Evolutionary conservation across 202 grass and related monocot species (phyloP).

Genomic region (Setaria italica): DNA sequence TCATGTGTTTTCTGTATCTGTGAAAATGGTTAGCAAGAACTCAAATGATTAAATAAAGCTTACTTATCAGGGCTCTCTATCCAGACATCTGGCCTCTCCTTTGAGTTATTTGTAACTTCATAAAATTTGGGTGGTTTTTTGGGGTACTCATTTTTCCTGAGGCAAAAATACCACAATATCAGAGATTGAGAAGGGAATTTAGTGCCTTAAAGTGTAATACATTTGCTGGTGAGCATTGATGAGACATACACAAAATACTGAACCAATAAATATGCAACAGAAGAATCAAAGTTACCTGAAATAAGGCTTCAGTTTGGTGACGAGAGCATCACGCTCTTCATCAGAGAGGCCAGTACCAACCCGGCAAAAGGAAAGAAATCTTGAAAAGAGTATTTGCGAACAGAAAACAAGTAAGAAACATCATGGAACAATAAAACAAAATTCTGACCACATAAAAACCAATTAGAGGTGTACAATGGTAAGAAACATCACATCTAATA

Average conservation of each 20-base stretch:
- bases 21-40: slow-evolving; percentile 42
- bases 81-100: slow-evolving; percentile 99
- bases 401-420: slow-evolving; percentile 38
- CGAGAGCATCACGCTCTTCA: slow-evolving; percentile 78
- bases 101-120: slow-evolving; percentile 97
- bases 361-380: slow-evolving; percentile 96
- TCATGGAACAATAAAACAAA: slow-evolving; percentile 31
- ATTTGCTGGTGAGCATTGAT: slow-evolving; percentile 22
- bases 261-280: slow-evolving; percentile 33
- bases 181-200: slow-evolving; percentile 15
- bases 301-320: slow-evolving; percentile 90
- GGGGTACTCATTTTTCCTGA: slow-evolving; percentile 89
- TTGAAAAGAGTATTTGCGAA: slow-evolving; percentile 50
- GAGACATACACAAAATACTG: slow-evolving; percentile 20
- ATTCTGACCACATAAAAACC: slow-evolving; percentile 17
- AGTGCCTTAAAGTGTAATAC: slow-evolving; percentile 14
- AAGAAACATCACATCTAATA: slow-evolving; percentile 18
- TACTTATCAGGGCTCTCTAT: slow-evolving; percentile 97
- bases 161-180: slow-evolving; percentile 42
- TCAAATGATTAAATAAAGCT: slow-evolving; percentile 44
- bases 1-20: slow-evolving; percentile 44
- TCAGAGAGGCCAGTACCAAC: slow-evolving; percentile 82
- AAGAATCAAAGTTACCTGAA: slow-evolving; percentile 68
- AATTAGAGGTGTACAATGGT: not conserved
- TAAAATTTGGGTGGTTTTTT: slow-evolving; percentile 81